Evolutionary conservation across 192 early-diverging fungal genomes (phyloP).

Genomic region (Rhizophagus prolifer): DNA sequence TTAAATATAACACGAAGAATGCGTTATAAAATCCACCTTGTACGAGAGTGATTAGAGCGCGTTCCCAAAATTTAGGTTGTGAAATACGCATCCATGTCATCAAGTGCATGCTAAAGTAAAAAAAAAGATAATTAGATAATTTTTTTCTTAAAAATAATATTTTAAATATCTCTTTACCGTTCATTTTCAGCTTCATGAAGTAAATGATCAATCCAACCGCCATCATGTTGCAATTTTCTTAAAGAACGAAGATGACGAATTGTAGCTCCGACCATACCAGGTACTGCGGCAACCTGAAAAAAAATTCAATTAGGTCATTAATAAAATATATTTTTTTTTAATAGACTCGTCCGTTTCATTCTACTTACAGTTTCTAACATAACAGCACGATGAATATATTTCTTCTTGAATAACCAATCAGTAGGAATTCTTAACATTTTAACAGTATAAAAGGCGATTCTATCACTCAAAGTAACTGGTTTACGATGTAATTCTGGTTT

Average conservation of each 20-base stretch:
- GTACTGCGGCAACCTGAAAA: slow-evolving; percentile 37
- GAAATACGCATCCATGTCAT: slow-evolving; percentile 78
- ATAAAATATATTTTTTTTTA: too few relatives aligned
- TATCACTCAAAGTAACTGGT: slow-evolving; percentile 57
- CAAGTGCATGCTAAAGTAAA: slow-evolving; percentile 52
- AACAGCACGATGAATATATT: slow-evolving; percentile 78
- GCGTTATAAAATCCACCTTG: slow-evolving; percentile 92
- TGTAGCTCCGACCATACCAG: slow-evolving; percentile 88
- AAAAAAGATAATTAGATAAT: too few relatives aligned
- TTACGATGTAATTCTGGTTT: slow-evolving; percentile 60
- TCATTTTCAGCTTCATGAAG: slow-evolving; percentile 95
- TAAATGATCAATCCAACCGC: slow-evolving; percentile 88
- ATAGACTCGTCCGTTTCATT: too few relatives aligned
- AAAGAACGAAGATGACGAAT: slow-evolving; percentile 78
- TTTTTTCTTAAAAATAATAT: not conserved
- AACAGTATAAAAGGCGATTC: slow-evolving; percentile 63
- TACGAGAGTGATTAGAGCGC: slow-evolving; percentile 65
- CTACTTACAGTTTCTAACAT: slow-evolving; percentile 70
- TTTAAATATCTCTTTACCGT: slow-evolving; percentile 32
- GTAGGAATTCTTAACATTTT: slow-evolving; percentile 62
- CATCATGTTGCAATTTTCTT: slow-evolving; percentile 74
- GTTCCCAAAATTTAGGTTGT: slow-evolving; percentile 61
- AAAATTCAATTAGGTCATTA: not conserved
- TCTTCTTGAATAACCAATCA: slow-evolving; percentile 70
- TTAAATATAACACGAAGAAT: slow-evolving; percentile 84